A percentile compares a stretch with the other conserved stretches of the same genome.
These are phyloP conservation scores for Aspergillus phoenicis DNA, from an alignment of 2,329 filamentous ascomycete species.

Conservation along the genomic window DNA sequence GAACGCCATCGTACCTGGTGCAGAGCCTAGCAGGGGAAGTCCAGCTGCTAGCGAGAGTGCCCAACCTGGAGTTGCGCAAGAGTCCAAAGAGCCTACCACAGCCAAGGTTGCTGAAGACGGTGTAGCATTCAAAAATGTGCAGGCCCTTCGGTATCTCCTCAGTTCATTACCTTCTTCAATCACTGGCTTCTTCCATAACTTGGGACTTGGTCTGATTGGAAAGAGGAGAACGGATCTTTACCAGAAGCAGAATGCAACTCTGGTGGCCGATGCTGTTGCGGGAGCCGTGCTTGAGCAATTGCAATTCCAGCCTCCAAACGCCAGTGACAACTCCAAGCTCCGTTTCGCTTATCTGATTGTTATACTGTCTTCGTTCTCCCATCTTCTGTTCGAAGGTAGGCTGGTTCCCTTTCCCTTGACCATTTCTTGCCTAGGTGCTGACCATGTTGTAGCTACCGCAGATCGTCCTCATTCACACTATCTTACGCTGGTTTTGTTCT, in stretches of 20 bases:
- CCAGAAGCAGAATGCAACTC: conserved; percentile 61
- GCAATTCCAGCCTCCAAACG: conserved; percentile 51
- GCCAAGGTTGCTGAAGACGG: conserved; percentile 32
- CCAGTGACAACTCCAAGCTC: conserved; percentile 59
- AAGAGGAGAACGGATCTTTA: conserved; percentile 71
- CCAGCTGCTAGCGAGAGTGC: conserved; percentile 22
- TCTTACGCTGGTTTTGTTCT: conserved; percentile 75
- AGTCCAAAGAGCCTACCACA: conserved; percentile 18
- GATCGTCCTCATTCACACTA: conserved; percentile 54
- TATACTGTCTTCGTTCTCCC: conserved; percentile 74
- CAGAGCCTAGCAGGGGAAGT: conserved; percentile 30
- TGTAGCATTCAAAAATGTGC: conserved; percentile 71
- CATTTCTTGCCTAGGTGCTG: conserved; percentile 8
- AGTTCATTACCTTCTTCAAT: conserved; percentile 76
- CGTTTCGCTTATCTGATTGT: conserved; percentile 78
- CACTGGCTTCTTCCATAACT: conserved; percentile 80
- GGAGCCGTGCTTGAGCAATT: conserved; percentile 70
- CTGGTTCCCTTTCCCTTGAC: conserved; percentile 17
- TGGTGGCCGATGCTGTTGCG: conserved; percentile 70
- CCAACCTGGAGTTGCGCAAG: conserved; percentile 21
- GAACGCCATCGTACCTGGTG: conserved; percentile 23
- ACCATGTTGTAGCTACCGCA: conserved; percentile 41
- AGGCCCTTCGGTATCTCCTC: conserved; percentile 73
- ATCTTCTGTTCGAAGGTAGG: conserved; percentile 73
- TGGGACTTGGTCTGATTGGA: conserved; percentile 79